Base-by-base conservation (phyloP, 192 early-diverging fungal genomes). In the Coemansia umbellata region DNA sequence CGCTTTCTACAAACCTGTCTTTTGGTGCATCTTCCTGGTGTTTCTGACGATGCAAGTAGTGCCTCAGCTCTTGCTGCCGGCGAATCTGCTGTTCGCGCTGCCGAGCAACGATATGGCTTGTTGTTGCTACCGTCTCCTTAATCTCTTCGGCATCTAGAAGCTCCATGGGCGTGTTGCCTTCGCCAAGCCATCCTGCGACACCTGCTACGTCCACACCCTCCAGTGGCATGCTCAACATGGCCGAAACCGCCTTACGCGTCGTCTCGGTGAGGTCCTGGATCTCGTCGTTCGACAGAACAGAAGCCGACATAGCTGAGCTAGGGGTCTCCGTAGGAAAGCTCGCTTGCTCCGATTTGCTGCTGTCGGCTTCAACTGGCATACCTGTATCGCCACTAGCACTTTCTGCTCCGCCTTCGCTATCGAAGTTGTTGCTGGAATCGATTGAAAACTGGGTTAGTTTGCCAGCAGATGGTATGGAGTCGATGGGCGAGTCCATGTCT, bases 71-170 rank as follows among this genome's bases (percentile, higher is more conserved):
- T 13, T 74, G 60, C 53, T 57, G 60, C 31, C 42, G 49, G 1
- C 72, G 52, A 43, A 75, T 26, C 44, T 75, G 65, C 44, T 60
- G 72, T 57, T 75, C 72, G 26, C 61, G 55, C 61, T 75, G 65
- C 2, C 65, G 56, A 37, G 63, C 66, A 22, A 75, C 61, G 17
- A 68, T 59, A 22, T 75, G 72, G 26, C 72, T 75, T 7, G 72
- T 69, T 14, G 72, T 58, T 4, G 55, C 72, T 13, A 75, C 52
- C 1, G 72, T 64, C 48, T 75, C 72, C 11, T 60, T 63, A 48
- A 75, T 54, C 32, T 75, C 72, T 8, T 64, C 57, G 8, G 37
- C 53, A 6, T 57, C 48, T 4, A 75, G 49, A 48, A 75, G 37
- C 43, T 58, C 72, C 57, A 75, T 58, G 5, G 72, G 65, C 36